Evolutionary conservation across 352 stramenopile genomes (phyloP), one percentile per base, ranked within the genome.

Genomic region (Globisporangium abappressorium): DNA sequence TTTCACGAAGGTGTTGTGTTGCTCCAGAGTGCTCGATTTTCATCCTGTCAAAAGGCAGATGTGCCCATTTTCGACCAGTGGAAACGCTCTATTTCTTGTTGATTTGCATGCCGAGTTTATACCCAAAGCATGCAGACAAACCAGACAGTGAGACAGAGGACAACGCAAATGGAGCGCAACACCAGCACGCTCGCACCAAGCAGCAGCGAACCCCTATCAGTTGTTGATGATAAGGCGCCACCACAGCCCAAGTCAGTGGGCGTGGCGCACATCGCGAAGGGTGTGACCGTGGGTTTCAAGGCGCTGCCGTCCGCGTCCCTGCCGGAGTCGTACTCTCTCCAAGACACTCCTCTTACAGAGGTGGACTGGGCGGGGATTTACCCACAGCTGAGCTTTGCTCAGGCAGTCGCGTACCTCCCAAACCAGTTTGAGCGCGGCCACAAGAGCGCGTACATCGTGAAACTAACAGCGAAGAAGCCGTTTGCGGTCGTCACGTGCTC

Each of bases 371-470:
- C 70, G 30, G 70, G 66, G 1, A 66, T 76, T 26, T 76, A 76
- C 58, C 70, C 70, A 41, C 70, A 76, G 62, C 58, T 76, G 30
- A 70, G 60, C 28, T 66, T 76, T n/a, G 28, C 57, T 28, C 70
- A 73, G 55, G 70, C 70, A 20, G 12, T 76, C 41, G 62, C 62
- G 57, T 76, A 76, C 63, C 56, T 73, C 24, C 70, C 70, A 11
- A 76, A 73, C 63, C 70, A 76, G 58, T 76, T 71, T 43, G 70
- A 76, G 15, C 70, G 70, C 33, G 62, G 63, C 56, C 28, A 53
- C 49, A 43, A 49, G 15, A 43, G 28, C n/a, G 59, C 54, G 20
- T 34, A 58, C n/a, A 63, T 76, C 43, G 62, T 76, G 1, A 57
- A 62, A 12, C 63, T 76, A 8, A 64, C 36, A 0, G 22, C 54